Percentiles rank a stretch among this genome's conserved stretches.
phyloP scores from a whole-genome alignment of 176 grass and related monocot genomes.

The Hordeum vulgare region MorexV3_pseudomolecules_assembly NC_058518.1:515900445-515900944 shows the following conservation, averaged over 20 bases:
- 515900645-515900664: not conserved
- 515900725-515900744: slow-evolving; percentile 95
- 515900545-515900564: not conserved
- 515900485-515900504: slow-evolving; percentile 90
- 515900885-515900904: slow-evolving; percentile 87
- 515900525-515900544: slow-evolving; percentile 97
- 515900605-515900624: not conserved
- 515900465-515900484: slow-evolving; percentile 88
- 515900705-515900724: slow-evolving; percentile 91
- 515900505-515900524: slow-evolving; percentile 99
- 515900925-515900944: not conserved
- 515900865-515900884: slow-evolving; percentile 99
- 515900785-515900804: not conserved
- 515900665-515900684: slow-evolving; percentile 45
- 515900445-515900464: not conserved
- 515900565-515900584: not conserved
- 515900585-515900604: not conserved
- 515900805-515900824: not conserved
- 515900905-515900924: slow-evolving; percentile 79
- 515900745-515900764: slow-evolving; percentile 95
- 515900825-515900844: not conserved
- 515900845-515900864: not conserved
- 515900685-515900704: slow-evolving; percentile 98
- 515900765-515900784: slow-evolving; percentile 48
- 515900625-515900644: not conserved